Conservation (phyloP, 805 yeast species). For the Zygoascus biomembranicola region DNA sequence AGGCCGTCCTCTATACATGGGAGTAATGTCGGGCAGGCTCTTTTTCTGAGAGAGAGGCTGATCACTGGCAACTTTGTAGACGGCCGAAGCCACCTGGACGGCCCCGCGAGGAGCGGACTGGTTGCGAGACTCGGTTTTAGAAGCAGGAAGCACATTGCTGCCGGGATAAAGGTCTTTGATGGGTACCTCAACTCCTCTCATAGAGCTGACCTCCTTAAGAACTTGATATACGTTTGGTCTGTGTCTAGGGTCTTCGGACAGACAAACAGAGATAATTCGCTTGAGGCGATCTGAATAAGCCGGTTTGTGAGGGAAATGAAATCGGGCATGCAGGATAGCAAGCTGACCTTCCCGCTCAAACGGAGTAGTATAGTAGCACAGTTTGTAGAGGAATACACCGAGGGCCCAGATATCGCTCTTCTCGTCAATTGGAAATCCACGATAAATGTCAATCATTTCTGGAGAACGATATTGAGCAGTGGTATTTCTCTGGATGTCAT, state of each 20-base stretch:
- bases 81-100: neutral
- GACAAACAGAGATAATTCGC: constrained; percentile 66
- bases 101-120: neutral
- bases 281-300: constrained; percentile 62
- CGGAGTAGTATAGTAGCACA: constrained; percentile 90
- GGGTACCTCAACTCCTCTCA: constrained; percentile 50
- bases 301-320: constrained; percentile 65
- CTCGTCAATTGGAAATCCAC: constrained; percentile 80
- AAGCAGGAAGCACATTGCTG: neutral
- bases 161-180: constrained; percentile 27
- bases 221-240: constrained; percentile 89
- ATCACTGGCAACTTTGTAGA: neutral
- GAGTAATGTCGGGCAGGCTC: constrained; percentile 15
- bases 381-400: constrained; percentile 83
- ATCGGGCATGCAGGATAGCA: constrained; percentile 79
- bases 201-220: constrained; percentile 48
- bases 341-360: constrained; percentile 78
- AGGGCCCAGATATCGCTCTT: constrained; percentile 95
- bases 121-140: neutral
- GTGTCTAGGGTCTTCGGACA: constrained; percentile 71
- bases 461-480: constrained; percentile 96
- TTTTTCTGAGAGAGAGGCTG: neutral
- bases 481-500: constrained; percentile 82
- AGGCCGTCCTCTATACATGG: constrained; percentile 22
- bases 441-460: constrained; percentile 86